Percentiles rank a stretch among this genome's conserved stretches.
These are phyloP conservation scores for Ambrosiella beaveri DNA, from an alignment of 2,329 filamentous ascomycete species.

Conservation along the genomic window DNA sequence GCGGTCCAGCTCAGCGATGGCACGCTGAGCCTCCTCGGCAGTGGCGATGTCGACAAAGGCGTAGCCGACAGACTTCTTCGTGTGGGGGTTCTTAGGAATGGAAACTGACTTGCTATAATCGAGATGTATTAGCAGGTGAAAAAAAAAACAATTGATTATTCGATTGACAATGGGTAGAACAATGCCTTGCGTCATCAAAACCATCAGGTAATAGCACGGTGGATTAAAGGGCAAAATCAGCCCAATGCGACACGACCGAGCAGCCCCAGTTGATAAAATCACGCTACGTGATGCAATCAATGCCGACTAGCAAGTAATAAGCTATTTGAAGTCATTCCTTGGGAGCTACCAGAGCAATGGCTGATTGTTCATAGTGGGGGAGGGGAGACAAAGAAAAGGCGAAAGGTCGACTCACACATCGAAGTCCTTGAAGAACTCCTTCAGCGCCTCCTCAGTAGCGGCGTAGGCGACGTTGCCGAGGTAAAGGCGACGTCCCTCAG, in stretches of 20 bases:
- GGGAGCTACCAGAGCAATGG: background rate
- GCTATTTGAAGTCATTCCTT: background rate
- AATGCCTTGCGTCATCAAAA: too few relatives aligned
- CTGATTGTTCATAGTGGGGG: background rate
- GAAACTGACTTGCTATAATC: constrained; percentile 80
- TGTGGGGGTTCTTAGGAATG: constrained; percentile 98
- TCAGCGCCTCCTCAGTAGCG: constrained; percentile 99
- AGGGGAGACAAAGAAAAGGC: background rate
- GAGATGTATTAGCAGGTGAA: constrained; percentile 6
- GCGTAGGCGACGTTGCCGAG: constrained; percentile 99
- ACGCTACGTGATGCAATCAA: too few relatives aligned
- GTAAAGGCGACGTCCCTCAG: constrained; percentile 97
- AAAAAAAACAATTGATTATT: background rate
- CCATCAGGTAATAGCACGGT: too few relatives aligned
- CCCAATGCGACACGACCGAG: too few relatives aligned
- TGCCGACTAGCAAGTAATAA: background rate
- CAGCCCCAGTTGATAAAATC: too few relatives aligned
- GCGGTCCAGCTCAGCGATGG: constrained; percentile 87
- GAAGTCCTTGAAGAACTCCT: constrained; percentile 99
- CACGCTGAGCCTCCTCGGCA: constrained; percentile 83
- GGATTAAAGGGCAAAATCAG: too few relatives aligned
- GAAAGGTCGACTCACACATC: constrained; percentile 67
- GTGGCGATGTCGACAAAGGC: constrained; percentile 97
- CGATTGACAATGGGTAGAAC: background rate
- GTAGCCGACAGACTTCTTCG: constrained; percentile 94